Percentiles rank a stretch among this genome's conserved stretches.
These are phyloP conservation scores for Stereum hirsutum DNA, from an alignment of 1,284 basidiomycete genomes.

Conservation along the genomic window DNA sequence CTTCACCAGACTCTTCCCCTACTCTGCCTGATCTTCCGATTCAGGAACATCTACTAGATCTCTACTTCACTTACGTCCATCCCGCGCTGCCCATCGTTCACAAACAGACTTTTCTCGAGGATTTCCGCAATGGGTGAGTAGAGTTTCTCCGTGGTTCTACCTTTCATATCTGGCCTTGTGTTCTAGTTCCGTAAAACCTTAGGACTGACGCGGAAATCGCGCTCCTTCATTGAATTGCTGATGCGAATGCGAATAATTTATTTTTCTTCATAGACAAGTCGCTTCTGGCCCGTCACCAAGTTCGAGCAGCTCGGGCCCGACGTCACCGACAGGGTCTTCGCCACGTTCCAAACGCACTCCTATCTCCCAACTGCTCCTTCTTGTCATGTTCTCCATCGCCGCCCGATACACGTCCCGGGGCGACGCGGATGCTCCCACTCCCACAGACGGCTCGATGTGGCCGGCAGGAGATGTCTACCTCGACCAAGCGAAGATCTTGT, in stretches of 20 bases:
- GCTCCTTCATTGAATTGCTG: constrained; percentile 3
- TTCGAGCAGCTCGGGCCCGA: constrained; percentile 12
- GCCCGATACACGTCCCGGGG: constrained; percentile 47
- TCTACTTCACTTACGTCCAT: constrained; percentile 78
- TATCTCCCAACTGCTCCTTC: constrained; percentile 58
- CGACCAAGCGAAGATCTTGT: constrained; percentile 57
- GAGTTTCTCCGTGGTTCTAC: background rate
- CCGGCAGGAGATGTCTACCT: constrained; percentile 71
- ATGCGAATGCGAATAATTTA: too few species aligned
- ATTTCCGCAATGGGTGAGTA: constrained; percentile 33
- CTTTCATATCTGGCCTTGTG: too few species aligned
- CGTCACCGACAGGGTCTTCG: constrained; percentile 20
- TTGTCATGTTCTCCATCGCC: constrained; percentile 72
- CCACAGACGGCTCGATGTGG: constrained; percentile 64
- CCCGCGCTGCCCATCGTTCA: constrained; percentile 65
- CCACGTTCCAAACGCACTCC: constrained; percentile 31
- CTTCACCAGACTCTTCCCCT: constrained; percentile 27
- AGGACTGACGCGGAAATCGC: constrained; percentile 2
- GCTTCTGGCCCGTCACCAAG: constrained; percentile 15
- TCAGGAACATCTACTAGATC: constrained; percentile 61
- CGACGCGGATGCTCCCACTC: constrained; percentile 21
- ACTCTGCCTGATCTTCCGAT: constrained; percentile 43
- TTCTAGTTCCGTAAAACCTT: background rate
- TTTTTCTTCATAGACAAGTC: constrained; percentile 9
- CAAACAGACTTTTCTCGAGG: constrained; percentile 59